phyloP scores from a whole-genome alignment of 2,329 filamentous ascomycete species.

The Paraconiothyrium brasiliense region DNA sequence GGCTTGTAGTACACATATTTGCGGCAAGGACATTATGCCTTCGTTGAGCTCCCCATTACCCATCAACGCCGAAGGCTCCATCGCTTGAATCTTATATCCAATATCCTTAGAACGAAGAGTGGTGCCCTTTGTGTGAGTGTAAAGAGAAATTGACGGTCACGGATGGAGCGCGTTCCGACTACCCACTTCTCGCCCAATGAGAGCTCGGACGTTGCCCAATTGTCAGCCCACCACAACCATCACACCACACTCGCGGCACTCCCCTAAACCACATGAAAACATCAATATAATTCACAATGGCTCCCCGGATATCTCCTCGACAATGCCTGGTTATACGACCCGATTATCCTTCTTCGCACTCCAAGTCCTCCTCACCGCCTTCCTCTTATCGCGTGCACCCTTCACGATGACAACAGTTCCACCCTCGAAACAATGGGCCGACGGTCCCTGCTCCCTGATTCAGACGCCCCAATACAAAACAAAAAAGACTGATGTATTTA shows the following conservation, averaged over 20 bases:
- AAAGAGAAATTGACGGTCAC: too few relatives aligned
- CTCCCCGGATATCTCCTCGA: not conserved
- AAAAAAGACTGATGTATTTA: constrained; percentile 47
- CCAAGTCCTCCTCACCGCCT: constrained; percentile 19
- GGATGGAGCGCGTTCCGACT: too few relatives aligned
- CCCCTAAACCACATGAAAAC: not conserved
- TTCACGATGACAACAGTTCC: constrained; percentile 22
- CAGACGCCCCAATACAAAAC: constrained; percentile 42
- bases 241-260: constrained; percentile 12
- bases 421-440: constrained; percentile 38
- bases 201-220: constrained; percentile 4
- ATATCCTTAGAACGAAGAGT: too few relatives aligned
- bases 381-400: constrained; percentile 20
- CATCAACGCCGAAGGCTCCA: too few relatives aligned
- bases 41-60: too few relatives aligned
- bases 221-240: constrained; percentile 15
- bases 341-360: constrained; percentile 20
- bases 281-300: constrained; percentile 1
- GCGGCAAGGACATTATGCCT: too few relatives aligned
- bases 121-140: too few relatives aligned
- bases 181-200: constrained; percentile 6
- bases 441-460: constrained; percentile 39
- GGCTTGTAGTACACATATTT: too few relatives aligned
- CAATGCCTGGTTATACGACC: constrained; percentile 15
- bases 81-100: too few relatives aligned